Conservation (phyloP, 2,329 filamentous ascomycete species). For the Tolypocladium ophioglossoides region DNA sequence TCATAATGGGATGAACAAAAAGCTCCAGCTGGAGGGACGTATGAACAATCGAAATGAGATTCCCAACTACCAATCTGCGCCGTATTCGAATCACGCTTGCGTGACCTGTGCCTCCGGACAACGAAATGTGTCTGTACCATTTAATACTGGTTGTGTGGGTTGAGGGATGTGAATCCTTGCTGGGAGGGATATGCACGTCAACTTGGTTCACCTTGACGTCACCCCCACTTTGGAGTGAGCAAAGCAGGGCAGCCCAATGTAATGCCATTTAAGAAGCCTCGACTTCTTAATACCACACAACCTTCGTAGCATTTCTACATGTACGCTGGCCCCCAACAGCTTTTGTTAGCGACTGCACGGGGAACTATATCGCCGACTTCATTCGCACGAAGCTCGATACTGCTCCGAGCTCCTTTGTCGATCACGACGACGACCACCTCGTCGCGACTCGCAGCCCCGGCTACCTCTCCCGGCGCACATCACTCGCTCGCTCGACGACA, state of each 20-base stretch:
- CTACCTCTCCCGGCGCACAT: not conserved
- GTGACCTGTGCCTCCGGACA: not conserved
- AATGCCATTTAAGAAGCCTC: not conserved
- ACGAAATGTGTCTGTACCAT: not conserved
- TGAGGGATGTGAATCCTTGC: not conserved
- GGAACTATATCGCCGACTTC: not conserved
- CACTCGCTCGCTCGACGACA: not conserved
- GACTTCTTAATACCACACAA: not conserved
- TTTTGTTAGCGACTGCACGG: not conserved
- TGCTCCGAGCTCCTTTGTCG: not conserved
- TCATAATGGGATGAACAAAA: constrained; percentile 25
- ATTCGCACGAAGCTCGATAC: not conserved
- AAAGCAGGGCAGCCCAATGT: constrained; percentile 1
- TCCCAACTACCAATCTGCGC: constrained; percentile 1
- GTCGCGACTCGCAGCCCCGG: not conserved
- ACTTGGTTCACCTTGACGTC: constrained; percentile 14
- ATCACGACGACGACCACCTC: not conserved
- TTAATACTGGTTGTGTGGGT: too few relatives aligned
- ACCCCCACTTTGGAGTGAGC: constrained; percentile 14
- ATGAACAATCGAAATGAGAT: constrained; percentile 18
- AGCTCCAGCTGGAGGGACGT: constrained; percentile 22
- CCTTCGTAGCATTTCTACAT: not conserved
- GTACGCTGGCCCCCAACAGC: not conserved
- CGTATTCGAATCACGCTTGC: not conserved
- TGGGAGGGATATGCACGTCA: not conserved